Evolutionary conservation across 2,329 filamentous ascomycete species (phyloP).

Genomic region (Cladosporium halotolerans): DNA sequence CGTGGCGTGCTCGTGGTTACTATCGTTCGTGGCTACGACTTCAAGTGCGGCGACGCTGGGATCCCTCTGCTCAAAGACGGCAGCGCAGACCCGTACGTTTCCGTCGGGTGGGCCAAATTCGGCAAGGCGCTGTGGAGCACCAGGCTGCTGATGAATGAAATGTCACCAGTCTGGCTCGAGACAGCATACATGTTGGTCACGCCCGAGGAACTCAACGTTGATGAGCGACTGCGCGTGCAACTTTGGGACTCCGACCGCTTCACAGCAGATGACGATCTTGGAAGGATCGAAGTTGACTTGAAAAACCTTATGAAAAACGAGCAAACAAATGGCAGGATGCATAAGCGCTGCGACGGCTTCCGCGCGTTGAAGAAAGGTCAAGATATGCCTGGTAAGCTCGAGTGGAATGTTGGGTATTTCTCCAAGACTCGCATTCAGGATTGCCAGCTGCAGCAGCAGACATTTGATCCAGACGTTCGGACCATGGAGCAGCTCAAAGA

Average conservation of each 20-base stretch:
- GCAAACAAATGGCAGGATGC: conserved; percentile 56
- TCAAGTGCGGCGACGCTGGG: conserved; percentile 63
- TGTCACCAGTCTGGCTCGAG: conserved; percentile 66
- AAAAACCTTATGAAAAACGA: conserved; percentile 57
- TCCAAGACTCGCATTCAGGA: conserved; percentile 59
- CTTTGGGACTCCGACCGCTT: conserved; percentile 71
- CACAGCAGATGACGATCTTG: conserved; percentile 68
- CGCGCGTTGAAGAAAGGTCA: conserved; percentile 59
- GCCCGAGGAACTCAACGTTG: conserved; percentile 64
- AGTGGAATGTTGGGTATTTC: conserved; percentile 68
- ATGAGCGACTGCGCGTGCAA: conserved; percentile 62
- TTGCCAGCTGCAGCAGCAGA: conserved; percentile 57
- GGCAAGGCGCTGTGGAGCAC: conserved; percentile 63
- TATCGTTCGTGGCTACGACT: conserved; percentile 61
- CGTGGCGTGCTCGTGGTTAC: conserved; percentile 60
- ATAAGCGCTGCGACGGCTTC: conserved; percentile 59
- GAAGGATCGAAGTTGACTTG: conserved; percentile 63
- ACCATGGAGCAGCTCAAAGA: conserved; percentile 54
- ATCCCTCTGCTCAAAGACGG: conserved; percentile 55
- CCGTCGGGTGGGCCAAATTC: conserved; percentile 71
- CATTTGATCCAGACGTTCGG: conserved; percentile 51
- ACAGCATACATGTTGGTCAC: conserved; percentile 64
- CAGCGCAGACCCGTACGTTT: conserved; percentile 64
- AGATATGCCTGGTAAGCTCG: conserved; percentile 61
- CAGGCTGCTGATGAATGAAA: conserved; percentile 57